Percentiles rank a stretch among this genome's conserved stretches.
These are phyloP conservation scores for Acmispon strigosus DNA, from an alignment of 306 rosid species.

Conservation along the genomic window DNA sequence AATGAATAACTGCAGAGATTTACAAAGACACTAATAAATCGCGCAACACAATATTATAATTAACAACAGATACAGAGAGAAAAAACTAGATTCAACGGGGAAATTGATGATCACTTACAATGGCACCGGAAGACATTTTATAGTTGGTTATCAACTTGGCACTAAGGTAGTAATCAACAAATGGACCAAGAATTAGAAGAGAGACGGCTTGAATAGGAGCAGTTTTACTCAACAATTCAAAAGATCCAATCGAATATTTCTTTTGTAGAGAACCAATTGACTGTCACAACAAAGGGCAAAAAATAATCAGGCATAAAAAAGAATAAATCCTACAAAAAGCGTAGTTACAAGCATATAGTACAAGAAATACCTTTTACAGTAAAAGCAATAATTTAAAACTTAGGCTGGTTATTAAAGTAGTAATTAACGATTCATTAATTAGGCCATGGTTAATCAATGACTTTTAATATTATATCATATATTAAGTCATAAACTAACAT, in stretches of 20 bases:
- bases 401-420: background rate
- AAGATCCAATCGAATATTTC: slow-evolving; percentile 93
- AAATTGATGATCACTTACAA: slow-evolving; percentile 42
- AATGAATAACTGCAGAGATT: slow-evolving; percentile 61
- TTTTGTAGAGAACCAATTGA: slow-evolving; percentile 88
- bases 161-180: slow-evolving; percentile 66
- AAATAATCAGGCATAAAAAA: background rate
- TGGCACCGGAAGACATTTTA: slow-evolving; percentile 66
- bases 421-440: background rate
- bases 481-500: background rate
- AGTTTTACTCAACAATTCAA: slow-evolving; percentile 92
- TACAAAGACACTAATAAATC: background rate
- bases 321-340: slow-evolving; percentile 8
- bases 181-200: slow-evolving; percentile 78
- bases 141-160: slow-evolving; percentile 63
- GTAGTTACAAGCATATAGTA: background rate
- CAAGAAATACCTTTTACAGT: background rate
- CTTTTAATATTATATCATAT: too few relatives aligned
- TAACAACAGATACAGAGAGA: background rate
- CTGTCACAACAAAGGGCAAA: slow-evolving; percentile 39
- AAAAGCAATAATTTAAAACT: background rate
- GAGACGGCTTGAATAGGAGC: slow-evolving; percentile 90
- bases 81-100: background rate
- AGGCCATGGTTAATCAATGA: background rate
- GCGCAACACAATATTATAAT: background rate